Evolutionary conservation across 192 early-diverging fungal genomes (phyloP), one percentile per base, ranked within the genome.

Genomic region (Physocladia obscura): DNA sequence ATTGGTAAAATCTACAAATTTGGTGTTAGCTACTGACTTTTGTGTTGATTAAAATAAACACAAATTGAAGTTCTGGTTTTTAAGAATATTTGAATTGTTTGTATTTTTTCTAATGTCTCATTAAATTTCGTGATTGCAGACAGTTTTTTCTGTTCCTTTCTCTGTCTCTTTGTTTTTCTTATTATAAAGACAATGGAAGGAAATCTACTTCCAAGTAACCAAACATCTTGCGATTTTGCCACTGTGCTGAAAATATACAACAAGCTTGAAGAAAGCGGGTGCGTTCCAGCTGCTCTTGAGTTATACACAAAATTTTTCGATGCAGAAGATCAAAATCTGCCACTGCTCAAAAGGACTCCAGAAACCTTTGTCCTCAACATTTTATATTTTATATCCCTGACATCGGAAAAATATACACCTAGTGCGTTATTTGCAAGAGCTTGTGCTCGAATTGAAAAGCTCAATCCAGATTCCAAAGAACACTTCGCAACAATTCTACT

Each of bases 391-490:
- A 8, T 68, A 6, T 11, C 65, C 22, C 8, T 68, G 1, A 34
- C 32, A 15, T 35, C 54, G 4, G 65, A 68, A 36, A 35, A 8
- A 24, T 21, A 68, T 30, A 4, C 50, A 4, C 35, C 15, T 29
- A 30, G 4, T 17, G 6, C 49, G 8, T n/a, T 49, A 0, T 32
- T 64, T 4, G 29, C 29, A 4, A 49, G 31, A 24, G 26, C 52
- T 4, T 51, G 19, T 13, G 6, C 21, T 5, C 30, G 35, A 21
- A 51, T 64, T 30, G 65, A 68, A 4, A 13, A 56, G 32, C 54
- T 54, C 21, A 52, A 56, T 27, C 19, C 50, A 4, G 52, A 68
- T 29, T 19, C 34, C 50, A 68, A 68, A 29, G 65, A 68, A 22
- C 30, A 35, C 17, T 6, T 68, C 13, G 51, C 51, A 3, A 52